These are phyloP conservation scores for Lotmaria passim DNA, from an alignment of 208 protist genomes.

Conservation along the genomic window DNA sequence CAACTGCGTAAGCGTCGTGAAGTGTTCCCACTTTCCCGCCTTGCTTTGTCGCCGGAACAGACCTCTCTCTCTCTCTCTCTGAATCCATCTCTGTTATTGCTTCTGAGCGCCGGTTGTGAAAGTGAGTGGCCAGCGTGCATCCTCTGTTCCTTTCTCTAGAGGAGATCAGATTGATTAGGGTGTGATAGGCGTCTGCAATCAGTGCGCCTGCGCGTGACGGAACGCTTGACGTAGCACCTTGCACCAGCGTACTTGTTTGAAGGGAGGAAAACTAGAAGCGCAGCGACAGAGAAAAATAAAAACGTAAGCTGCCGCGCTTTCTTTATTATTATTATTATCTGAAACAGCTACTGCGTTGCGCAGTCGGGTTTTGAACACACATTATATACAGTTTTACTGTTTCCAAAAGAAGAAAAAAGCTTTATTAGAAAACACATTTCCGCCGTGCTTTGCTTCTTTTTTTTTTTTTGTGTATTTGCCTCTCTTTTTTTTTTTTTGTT, in stretches of 20 bases:
- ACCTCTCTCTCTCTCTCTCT: neutral
- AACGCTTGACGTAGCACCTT: neutral
- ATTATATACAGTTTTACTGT: conserved; percentile 7
- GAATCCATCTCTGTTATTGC: neutral
- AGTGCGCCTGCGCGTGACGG: conserved; percentile 2
- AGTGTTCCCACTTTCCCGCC: too few species aligned
- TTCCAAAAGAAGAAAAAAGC: neutral
- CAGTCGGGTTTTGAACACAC: neutral
- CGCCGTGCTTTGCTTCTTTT: neutral
- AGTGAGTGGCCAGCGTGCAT: neutral
- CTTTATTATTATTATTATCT: too few species aligned
- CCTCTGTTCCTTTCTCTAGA: neutral
- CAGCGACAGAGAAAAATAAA: neutral
- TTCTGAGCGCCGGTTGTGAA: neutral
- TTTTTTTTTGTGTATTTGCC: conserved; percentile 4
- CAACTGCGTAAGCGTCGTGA: too few species aligned
- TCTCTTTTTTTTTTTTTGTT: conserved; percentile 19
- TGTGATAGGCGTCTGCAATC: conserved; percentile 6
- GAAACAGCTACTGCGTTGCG: neutral
- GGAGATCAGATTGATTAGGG: neutral
- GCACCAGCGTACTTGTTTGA: neutral
- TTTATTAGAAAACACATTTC: too few species aligned
- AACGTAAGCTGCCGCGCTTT: too few species aligned
- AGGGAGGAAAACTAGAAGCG: neutral
- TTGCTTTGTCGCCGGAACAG: too few species aligned